Base-by-base conservation (phyloP, 257 asterid genomes). In the Ajuga chamaepitys region DNA sequence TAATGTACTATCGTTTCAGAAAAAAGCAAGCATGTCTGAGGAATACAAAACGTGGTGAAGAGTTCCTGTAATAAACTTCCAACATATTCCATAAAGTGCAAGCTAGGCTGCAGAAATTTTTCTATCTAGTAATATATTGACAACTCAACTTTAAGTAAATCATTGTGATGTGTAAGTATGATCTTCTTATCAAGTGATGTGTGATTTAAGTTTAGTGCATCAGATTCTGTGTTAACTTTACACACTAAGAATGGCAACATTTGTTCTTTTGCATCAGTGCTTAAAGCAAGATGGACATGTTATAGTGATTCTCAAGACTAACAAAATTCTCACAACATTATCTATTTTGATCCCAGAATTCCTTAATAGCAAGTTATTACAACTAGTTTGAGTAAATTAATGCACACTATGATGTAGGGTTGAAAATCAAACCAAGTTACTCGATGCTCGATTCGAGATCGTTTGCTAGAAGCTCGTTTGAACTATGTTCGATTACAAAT, bases 141-240 rank as follows among this genome's bases (percentile, higher is more conserved):
- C 9, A 35, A 6, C 7, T 20, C 25, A 8, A 41, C 32, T 51
- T 58, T 58, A 64, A 38, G 30, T 10, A 42, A 13, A 30, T 54
- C 20, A 40, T 35, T 65, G 4, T 41, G 46, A 50, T 51, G 44
- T 50, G 69, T 37, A 66, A 58, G 35, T 28, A 52, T 53, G 42
- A 20, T 16, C 53, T 22, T 22, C 9, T 34, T 21, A 10, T 52
- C 12, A 21, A 24, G n/a, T 42, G 42, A 42, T 64, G 32, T 37
- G 22, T 41, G 63, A 37, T 57, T 14, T 30, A 40, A 58, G 67
- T 61, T n/a, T n/a, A n/a, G n/a, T 74, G 74, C 74, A 74, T 68
- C 74, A 34, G 74, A 68, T 74, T 74, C 72, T 68, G 64, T 28
- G 64, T 13, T 48, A 44, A 58, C 66, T 63, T 66, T 64, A 32